These are phyloP conservation scores for Coleophoma crateriformis DNA, from an alignment of 2,329 filamentous ascomycete genomes.

Conservation along the genomic window DNA sequence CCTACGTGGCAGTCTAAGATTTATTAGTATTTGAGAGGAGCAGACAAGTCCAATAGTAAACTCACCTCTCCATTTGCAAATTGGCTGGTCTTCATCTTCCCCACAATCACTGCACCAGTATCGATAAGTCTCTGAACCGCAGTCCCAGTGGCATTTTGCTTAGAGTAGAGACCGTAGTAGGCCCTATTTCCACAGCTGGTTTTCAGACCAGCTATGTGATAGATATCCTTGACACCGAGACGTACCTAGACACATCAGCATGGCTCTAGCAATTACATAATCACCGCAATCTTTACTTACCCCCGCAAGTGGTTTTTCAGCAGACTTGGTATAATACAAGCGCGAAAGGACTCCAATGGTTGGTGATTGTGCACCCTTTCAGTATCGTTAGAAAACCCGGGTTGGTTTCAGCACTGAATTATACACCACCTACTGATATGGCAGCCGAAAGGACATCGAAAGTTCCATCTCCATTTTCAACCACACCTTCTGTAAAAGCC, in stretches of 20 bases:
- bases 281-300: constrained; percentile 29
- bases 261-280: not conserved
- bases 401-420: too few species aligned
- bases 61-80: constrained; percentile 30
- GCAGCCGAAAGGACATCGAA: constrained; percentile 38
- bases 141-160: constrained; percentile 37
- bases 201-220: constrained; percentile 46
- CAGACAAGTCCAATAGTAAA: not conserved
- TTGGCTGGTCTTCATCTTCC: constrained; percentile 46
- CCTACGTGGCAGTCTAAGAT: constrained; percentile 12
- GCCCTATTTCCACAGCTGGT: constrained; percentile 52
- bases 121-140: constrained; percentile 49
- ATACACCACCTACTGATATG: constrained; percentile 13
- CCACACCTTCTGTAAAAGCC: constrained; percentile 41
- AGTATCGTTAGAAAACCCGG: not conserved
- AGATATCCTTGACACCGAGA: constrained; percentile 57
- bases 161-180: constrained; percentile 45
- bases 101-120: constrained; percentile 49
- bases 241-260: constrained; percentile 29
- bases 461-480: constrained; percentile 28
- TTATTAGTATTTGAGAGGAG: not conserved
- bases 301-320: constrained; percentile 40
- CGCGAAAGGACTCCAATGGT: constrained; percentile 52
- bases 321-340: constrained; percentile 44
- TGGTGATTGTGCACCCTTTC: constrained; percentile 30